Evolutionary conservation across 2,329 filamentous ascomycete genomes (phyloP).

Genomic region (Clonostachys solani): DNA sequence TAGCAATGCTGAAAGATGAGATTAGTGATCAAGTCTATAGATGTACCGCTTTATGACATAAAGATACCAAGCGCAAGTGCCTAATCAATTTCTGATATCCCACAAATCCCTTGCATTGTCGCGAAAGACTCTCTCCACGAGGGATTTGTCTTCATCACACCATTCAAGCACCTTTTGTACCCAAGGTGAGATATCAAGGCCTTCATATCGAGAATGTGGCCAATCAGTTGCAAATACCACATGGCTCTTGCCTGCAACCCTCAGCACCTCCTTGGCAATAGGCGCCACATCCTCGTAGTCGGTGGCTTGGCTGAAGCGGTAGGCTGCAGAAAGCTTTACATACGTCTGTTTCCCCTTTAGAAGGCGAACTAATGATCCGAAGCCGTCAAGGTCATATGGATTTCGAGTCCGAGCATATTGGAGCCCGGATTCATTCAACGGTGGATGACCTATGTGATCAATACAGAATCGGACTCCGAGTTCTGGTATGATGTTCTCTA

Average conservation of each 20-base stretch:
- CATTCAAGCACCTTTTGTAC: too few species aligned
- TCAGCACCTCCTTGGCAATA: conserved; percentile 12
- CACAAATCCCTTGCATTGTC: too few species aligned
- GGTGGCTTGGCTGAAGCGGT: conserved; percentile 10
- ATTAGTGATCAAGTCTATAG: too few species aligned
- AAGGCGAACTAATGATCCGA: conserved; percentile 10
- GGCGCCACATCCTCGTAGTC: conserved; percentile 9
- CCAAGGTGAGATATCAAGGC: too few species aligned
- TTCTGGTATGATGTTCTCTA: conserved; percentile 12
- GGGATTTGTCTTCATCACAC: too few species aligned
- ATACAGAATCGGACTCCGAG: conserved; percentile 15
- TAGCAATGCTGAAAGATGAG: too few species aligned
- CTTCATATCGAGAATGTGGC: conserved; percentile 9
- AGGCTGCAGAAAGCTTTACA: conserved; percentile 17
- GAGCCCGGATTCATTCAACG: neutral
- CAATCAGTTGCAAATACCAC: conserved; percentile 13
- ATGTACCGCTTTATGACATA: too few species aligned
- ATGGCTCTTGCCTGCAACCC: conserved; percentile 8
- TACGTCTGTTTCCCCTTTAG: conserved; percentile 8
- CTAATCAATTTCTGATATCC: too few species aligned
- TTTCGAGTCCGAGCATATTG: too few species aligned
- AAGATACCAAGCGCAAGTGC: too few species aligned
- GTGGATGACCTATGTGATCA: conserved; percentile 16
- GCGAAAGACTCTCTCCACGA: too few species aligned
- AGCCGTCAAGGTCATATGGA: neutral